Evolutionary conservation across 2,329 filamentous ascomycete species (phyloP).

Genomic region (Thyridium curvatum): DNA sequence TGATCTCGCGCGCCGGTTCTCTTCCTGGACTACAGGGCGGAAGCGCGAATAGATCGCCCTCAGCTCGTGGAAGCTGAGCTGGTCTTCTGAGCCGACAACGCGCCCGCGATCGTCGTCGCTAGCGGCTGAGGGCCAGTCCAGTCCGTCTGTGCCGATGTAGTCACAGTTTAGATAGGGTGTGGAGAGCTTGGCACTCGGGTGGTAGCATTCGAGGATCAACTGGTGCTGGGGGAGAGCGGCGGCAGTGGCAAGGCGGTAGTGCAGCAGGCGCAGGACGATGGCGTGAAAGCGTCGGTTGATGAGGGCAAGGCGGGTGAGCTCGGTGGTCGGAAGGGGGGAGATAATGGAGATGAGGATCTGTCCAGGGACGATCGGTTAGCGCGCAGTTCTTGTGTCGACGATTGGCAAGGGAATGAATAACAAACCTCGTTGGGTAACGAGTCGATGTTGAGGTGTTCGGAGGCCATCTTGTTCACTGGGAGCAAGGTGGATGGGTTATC

Average conservation of each 20-base stretch:
- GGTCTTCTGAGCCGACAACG: conserved; percentile 2
- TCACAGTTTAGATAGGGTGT: conserved; percentile 63
- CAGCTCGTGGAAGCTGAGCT: conserved; percentile 30
- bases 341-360: conserved; percentile 25
- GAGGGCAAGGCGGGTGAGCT: conserved; percentile 16
- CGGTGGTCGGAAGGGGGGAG: conserved; percentile 15
- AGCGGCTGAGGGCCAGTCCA: conserved; percentile 35
- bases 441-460: conserved; percentile 5
- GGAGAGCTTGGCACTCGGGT: conserved; percentile 61
- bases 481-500: background rate
- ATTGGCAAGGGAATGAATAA: background rate
- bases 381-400: background rate
- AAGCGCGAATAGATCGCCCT: conserved; percentile 64
- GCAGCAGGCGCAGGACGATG: conserved; percentile 17
- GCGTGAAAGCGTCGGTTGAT: conserved; percentile 23
- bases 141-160: conserved; percentile 56
- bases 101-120: conserved; percentile 17
- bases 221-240: conserved; percentile 54
- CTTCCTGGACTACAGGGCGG: conserved; percentile 53
- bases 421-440: conserved; percentile 10
- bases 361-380: background rate
- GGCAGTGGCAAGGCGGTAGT: conserved; percentile 31
- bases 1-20: conserved; percentile 32
- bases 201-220: conserved; percentile 73
- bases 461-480: conserved; percentile 5